These are phyloP conservation scores for Lasiosphaeria miniovina DNA, from an alignment of 495 filamentous ascomycete species.

Conservation along the genomic window DNA sequence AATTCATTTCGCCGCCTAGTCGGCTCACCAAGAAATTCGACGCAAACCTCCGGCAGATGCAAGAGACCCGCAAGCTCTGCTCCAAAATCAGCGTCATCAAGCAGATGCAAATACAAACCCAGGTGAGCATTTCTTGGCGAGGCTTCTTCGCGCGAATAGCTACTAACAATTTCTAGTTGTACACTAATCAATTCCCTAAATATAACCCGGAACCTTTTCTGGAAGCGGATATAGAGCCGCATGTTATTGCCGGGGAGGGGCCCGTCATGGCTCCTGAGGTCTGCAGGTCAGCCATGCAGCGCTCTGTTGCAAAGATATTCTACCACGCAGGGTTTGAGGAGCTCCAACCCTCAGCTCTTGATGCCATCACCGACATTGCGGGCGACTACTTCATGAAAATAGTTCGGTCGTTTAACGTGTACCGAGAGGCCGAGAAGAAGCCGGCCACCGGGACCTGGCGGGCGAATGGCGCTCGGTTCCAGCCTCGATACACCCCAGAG, in stretches of 20 bases:
- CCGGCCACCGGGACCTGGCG: slow-evolving; percentile 41
- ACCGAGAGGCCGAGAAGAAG: slow-evolving; percentile 74
- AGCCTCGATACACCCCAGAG: slow-evolving; percentile 69
- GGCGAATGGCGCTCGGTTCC: slow-evolving; percentile 48
- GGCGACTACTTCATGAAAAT: slow-evolving; percentile 87
- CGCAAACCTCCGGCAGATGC: slow-evolving; percentile 90
- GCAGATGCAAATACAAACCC: slow-evolving; percentile 98
- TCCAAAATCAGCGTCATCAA: slow-evolving; percentile 97
- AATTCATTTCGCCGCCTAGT: slow-evolving; percentile 76
- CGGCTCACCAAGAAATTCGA: slow-evolving; percentile 75
- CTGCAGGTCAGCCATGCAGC: slow-evolving; percentile 77
- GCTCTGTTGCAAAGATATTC: slow-evolving; percentile 89
- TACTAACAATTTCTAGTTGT: slow-evolving; percentile 60
- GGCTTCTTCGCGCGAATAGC: not conserved
- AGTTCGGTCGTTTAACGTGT: slow-evolving; percentile 70
- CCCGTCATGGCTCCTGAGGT: slow-evolving; percentile 78
- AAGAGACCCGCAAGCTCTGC: slow-evolving; percentile 92
- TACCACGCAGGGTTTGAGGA: slow-evolving; percentile 98
- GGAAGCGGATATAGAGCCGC: slow-evolving; percentile 78
- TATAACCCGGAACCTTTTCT: slow-evolving; percentile 89
- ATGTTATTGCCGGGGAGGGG: slow-evolving; percentile 83
- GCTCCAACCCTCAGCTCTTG: slow-evolving; percentile 89
- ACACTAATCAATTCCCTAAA: slow-evolving; percentile 96
- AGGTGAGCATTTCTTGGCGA: slow-evolving; percentile 55
- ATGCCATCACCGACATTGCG: slow-evolving; percentile 85